Base-by-base conservation (phyloP, 148 eudicot genomes). In the Silene latifolia region DNA sequence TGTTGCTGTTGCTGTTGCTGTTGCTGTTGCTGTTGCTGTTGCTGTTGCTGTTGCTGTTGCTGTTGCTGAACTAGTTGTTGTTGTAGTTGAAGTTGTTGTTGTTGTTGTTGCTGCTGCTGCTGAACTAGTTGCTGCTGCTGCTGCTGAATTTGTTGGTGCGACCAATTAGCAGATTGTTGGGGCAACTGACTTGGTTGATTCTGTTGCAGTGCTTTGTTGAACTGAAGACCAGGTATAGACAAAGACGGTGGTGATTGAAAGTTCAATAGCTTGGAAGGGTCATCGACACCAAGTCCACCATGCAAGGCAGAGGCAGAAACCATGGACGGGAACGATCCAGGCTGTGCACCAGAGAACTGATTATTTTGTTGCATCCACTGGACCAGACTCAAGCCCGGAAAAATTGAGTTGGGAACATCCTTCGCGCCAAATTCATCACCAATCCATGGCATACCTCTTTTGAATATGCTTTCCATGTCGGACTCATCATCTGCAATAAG, bases 341-440 rank as follows among this genome's bases (percentile, higher is more conserved):
- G 64, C 35, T 92, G 97, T 75, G 83, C 74, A 42, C 84, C 86
- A 5, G 90, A 71, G 68, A 90, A 77, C 75, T 88, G 97, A 70
- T 89, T 80, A 82, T 87, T 89, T 74, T 92, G 98, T 74, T 94
- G 98, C 97, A 94, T 94, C 98, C 98, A 94, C 81, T 94, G 98
- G 23, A 88, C 98, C 46, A 94, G 83, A 79, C 92, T 91, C 82
- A 94, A 73, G 27, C 98, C 97, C 23, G 98, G 97, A 68, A 89
- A 88, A 39, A 94, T 81, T 4, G 98, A 92, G 85, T 83, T 89
- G 11, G 97, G 81, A 76, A 88, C 82, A 79, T 95, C 99, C 82
- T 92, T 95, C 79, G 87, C 79, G 69, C 92, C 91, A 71, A 85
- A 85, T 19, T 95, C 96, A 76, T 92, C 90, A 25, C 88, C 96